phyloP scores from a whole-genome alignment of 805 yeast species.

The Starmerella scarabaei region DNA sequence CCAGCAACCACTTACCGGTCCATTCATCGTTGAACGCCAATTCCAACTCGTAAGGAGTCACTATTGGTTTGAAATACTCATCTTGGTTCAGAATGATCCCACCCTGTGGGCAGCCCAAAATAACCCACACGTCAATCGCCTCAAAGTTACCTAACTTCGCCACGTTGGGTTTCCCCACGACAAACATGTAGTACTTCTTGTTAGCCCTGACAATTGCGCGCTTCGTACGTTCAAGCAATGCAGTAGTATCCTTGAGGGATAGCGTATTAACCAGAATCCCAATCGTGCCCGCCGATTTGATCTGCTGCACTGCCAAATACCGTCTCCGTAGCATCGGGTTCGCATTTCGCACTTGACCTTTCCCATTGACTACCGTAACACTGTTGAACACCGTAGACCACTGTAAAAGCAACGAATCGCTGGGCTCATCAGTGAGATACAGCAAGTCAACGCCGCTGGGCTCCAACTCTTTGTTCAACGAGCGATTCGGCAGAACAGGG shows the following conservation, averaged over 20 bases:
- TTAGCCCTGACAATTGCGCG: conserved; percentile 57
- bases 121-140: conserved; percentile 86
- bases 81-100: conserved; percentile 73
- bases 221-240: conserved; percentile 48
- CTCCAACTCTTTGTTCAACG: conserved; percentile 2
- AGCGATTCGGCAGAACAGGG: conserved; percentile 15
- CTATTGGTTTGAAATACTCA: conserved; percentile 75
- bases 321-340: conserved; percentile 71
- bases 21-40: conserved; percentile 72
- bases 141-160: conserved; percentile 95
- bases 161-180: conserved; percentile 95
- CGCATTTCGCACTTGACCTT: conserved; percentile 24
- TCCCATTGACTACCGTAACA: conserved; percentile 4
- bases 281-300: conserved; percentile 81
- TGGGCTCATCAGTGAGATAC: conserved; percentile 39
- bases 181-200: conserved; percentile 86
- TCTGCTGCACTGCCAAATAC: conserved; percentile 73
- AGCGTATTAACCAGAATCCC: conserved; percentile 86
- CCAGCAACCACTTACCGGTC: conserved; percentile 91
- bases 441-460: conserved; percentile 3
- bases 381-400: conserved; percentile 53
- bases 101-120: conserved; percentile 86
- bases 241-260: conserved; percentile 61
- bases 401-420: conserved; percentile 64
- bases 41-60: conserved; percentile 84